These are phyloP conservation scores for Candida pseudofarinosa DNA, from an alignment of 805 yeast species.

Conservation along the genomic window DNA sequence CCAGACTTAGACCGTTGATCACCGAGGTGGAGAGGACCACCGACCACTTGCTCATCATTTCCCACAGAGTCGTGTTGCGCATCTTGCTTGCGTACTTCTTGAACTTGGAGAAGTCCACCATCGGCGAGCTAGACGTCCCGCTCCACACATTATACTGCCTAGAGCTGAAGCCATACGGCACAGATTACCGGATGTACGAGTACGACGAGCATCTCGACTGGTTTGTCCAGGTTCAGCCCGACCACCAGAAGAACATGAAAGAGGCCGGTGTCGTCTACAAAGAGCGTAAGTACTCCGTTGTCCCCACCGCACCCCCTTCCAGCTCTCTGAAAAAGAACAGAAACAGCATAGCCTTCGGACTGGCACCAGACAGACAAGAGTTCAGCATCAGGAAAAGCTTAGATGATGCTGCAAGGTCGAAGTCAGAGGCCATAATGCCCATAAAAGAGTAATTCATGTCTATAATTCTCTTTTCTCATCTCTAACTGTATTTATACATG, in stretches of 20 bases:
- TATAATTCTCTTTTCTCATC: neutral
- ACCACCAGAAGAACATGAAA: conserved; percentile 55
- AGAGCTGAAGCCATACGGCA: conserved; percentile 94
- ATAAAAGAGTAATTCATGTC: neutral
- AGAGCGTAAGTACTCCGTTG: conserved; percentile 68
- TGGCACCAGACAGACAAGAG: conserved; percentile 4
- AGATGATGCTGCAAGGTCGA: conserved; percentile 11
- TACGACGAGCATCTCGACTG: conserved; percentile 74
- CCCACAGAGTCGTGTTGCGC: conserved; percentile 89
- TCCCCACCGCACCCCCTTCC: conserved; percentile 69
- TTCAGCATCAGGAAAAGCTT: conserved; percentile 26
- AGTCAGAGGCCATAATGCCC: neutral
- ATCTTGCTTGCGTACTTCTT: conserved; percentile 84
- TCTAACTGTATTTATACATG: no score
- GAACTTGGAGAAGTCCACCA: conserved; percentile 72
- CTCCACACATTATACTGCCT: conserved; percentile 84
- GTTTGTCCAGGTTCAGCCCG: conserved; percentile 65
- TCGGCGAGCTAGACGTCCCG: conserved; percentile 90
- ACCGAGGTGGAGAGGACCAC: conserved; percentile 90
- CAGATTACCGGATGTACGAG: conserved; percentile 87
- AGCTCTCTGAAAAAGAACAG: conserved; percentile 9
- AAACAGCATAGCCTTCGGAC: conserved; percentile 4
- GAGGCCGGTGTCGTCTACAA: conserved; percentile 68
- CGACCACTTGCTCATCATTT: conserved; percentile 75
- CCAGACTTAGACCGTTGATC: conserved; percentile 82